Conservation (phyloP, 2,329 filamentous ascomycete species). For the Fusarium vanettenii region DNA sequence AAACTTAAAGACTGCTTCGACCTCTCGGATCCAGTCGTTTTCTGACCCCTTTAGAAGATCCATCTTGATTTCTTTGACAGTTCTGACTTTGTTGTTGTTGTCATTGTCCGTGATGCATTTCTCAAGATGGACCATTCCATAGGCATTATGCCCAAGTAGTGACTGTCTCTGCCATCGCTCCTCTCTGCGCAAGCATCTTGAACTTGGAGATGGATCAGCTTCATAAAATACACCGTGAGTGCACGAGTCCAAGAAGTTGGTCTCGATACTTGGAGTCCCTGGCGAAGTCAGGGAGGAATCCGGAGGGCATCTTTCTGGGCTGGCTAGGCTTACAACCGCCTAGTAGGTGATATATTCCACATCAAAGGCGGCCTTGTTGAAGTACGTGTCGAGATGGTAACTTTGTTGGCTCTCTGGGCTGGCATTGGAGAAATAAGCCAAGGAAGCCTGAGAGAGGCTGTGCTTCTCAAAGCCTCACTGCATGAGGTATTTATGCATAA, state of each 20-base stretch:
- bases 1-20: too few species aligned
- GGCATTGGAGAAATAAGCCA: too few species aligned
- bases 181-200: background rate
- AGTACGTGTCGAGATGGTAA: too few species aligned
- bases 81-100: background rate
- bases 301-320: too few species aligned
- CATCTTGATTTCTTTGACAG: background rate
- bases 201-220: background rate
- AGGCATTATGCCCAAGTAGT: background rate
- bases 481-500: background rate
- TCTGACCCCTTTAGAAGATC: too few species aligned
- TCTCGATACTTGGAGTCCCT: background rate
- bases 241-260: background rate
- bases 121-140: background rate
- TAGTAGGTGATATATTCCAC: too few species aligned
- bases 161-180: background rate
- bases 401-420: too few species aligned
- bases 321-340: too few species aligned
- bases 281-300: background rate
- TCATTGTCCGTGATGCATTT: background rate
- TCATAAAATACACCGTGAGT: background rate
- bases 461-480: background rate
- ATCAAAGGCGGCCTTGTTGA: too few species aligned
- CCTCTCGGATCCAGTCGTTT: too few species aligned
- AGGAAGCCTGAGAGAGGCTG: background rate